phyloP scores from a whole-genome alignment of 2,329 filamentous ascomycete species.

The Colletotrichum sp. region DNA sequence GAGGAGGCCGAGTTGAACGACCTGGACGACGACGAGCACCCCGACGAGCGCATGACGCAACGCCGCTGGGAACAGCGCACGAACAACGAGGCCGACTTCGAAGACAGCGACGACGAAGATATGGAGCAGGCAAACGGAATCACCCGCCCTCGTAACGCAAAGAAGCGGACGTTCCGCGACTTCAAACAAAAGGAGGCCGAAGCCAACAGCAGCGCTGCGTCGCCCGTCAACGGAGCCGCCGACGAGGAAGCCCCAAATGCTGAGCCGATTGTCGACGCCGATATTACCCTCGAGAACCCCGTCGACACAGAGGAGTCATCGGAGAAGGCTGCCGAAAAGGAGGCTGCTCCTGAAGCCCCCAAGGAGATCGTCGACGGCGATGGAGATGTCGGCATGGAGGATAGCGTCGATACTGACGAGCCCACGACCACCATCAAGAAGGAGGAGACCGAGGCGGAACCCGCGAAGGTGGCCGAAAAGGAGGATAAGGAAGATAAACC shows the following conservation, averaged over 20 bases:
- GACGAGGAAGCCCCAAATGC: conserved; percentile 32
- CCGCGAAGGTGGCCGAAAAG: conserved; percentile 32
- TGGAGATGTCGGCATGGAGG: conserved; percentile 58
- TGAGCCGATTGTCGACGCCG: conserved; percentile 25
- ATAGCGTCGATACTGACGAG: conserved; percentile 34
- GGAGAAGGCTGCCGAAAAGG: conserved; percentile 11
- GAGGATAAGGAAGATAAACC: conserved; percentile 27
- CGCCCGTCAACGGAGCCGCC: conserved; percentile 39
- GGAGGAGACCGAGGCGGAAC: conserved; percentile 40
- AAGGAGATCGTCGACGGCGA: conserved; percentile 47
- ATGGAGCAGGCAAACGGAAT: conserved; percentile 76
- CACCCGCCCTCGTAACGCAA: conserved; percentile 51
- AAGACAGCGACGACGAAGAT: conserved; percentile 90
- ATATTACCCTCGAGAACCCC: conserved; percentile 35
- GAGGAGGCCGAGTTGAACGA: conserved; percentile 71
- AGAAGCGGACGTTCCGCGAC: conserved; percentile 57
- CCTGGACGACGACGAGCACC: conserved; percentile 84
- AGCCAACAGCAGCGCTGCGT: conserved; percentile 41
- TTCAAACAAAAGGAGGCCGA: conserved; percentile 49
- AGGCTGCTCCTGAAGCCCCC: background rate
- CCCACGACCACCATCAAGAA: conserved; percentile 40
- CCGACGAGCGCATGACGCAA: conserved; percentile 82
- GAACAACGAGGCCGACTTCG: conserved; percentile 79
- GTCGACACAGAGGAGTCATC: conserved; percentile 28
- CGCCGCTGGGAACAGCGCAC: conserved; percentile 82